A percentile compares a stretch with the other conserved stretches of the same genome.
Conservation (phyloP, 2,329 filamentous ascomycete species). For the Beauveria scarabaeidicola region DNA sequence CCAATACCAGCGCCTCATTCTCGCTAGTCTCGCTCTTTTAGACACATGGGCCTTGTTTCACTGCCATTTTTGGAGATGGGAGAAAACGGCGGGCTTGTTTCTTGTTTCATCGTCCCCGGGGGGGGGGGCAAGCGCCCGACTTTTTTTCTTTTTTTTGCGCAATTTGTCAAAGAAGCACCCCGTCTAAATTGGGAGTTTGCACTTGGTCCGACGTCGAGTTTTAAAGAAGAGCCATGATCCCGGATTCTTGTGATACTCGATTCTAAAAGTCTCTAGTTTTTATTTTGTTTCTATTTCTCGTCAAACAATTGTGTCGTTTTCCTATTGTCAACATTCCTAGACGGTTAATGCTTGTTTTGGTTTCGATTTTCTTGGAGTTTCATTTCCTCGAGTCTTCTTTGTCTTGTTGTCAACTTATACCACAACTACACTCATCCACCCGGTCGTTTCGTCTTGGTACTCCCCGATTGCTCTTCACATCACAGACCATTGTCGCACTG, state of each 20-base stretch:
- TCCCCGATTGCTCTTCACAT: background rate
- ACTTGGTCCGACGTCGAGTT: background rate
- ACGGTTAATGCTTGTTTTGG: background rate
- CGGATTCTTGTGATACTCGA: background rate
- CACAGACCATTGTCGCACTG: background rate
- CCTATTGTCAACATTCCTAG: conserved; percentile 7
- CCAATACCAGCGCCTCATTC: conserved; percentile 3
- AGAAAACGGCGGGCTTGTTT: background rate
- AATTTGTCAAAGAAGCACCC: background rate
- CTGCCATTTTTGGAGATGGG: background rate
- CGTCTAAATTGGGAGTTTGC: background rate
- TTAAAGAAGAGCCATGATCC: conserved; percentile 2
- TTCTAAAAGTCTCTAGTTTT: background rate
- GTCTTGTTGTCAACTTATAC: background rate
- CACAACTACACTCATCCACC: background rate
- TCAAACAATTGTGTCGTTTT: conserved; percentile 3
- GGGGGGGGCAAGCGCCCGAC: conserved; percentile 5
- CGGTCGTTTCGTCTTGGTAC: background rate
- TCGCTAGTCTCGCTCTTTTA: background rate
- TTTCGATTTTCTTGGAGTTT: background rate
- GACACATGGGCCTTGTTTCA: conserved; percentile 8
- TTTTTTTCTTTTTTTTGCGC: background rate
- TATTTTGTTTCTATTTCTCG: background rate
- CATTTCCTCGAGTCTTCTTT: conserved; percentile 2
- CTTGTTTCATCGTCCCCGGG: too few species aligned